Base-by-base conservation (phyloP, 495 filamentous ascomycete species). In the Aspergillus hancockii region DNA sequence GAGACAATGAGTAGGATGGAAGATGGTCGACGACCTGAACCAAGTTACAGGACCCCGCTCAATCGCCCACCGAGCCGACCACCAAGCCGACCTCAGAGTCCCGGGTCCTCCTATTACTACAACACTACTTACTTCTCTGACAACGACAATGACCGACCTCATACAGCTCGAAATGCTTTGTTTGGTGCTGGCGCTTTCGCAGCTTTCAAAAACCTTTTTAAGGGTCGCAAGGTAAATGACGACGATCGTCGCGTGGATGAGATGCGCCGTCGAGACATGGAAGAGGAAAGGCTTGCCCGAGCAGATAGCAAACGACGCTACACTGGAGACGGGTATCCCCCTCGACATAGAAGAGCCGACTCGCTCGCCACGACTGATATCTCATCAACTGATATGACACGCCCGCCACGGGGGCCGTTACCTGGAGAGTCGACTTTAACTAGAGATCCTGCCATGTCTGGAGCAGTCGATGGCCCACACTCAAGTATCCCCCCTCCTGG, bases 161-260 rank as follows among this genome's bases (percentile, higher is more conserved):
- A 85, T 70, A 78, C 75, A 3, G 64, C 83, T 5, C 79, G 81
- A 21, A 85, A 92, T 65, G 86, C 86, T 0, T 61, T 94, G 28
- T 83, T 87, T 32, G 85, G 84, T 3, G 74, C 91, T 6, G 92
- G 92, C 12, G 81, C 82, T 8, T 71, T 82, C 76, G 75, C 88
- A 67, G 72, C 90, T 62, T 70, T 83, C 74, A 71, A 86, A 70
- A 89, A 86, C 67, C 79, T 86, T 63, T 85, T 88, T 64, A 85
- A 81, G 36, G 83, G 83, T 49, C 76, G 83, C 12, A 82, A 79
- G 60, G 83, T 84, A 16, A 76, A 80, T 49, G 85, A 83, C 63
- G 87, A 90, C 53, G 79, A 90, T 43, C 81, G 79, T 16, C 80
- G 87, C n/a, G 52, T 90, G 16, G 84, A 86, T 32, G 81, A 83